Conservation (phyloP, 192 early-diverging fungal genomes). For the Phlyctochytrium planicorne region DNA sequence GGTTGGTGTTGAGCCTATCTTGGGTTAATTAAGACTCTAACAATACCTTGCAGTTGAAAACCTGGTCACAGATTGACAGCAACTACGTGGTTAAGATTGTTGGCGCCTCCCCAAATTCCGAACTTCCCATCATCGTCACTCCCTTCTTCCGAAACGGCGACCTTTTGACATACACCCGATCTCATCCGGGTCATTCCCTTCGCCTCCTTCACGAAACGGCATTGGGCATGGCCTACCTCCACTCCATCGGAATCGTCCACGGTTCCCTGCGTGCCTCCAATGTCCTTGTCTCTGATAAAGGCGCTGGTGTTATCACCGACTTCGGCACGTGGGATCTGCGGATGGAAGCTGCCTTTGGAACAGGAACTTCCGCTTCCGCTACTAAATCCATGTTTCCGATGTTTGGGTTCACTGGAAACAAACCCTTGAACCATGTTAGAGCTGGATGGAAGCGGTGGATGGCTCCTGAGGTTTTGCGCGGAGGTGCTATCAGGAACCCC, state of each 20-base stretch:
- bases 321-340: conserved; percentile 26
- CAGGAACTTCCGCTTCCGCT: neutral
- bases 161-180: conserved; percentile 14
- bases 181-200: conserved; percentile 24
- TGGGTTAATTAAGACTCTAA: neutral
- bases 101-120: conserved; percentile 9
- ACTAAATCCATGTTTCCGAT: neutral
- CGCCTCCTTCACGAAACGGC: conserved; percentile 30
- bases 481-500: conserved; percentile 14
- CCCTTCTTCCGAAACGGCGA: conserved; percentile 28
- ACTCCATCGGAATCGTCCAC: conserved; percentile 27
- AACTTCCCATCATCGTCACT: conserved; percentile 13
- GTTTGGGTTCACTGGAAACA: neutral
- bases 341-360: conserved; percentile 7
- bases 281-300: conserved; percentile 30
- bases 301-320: conserved; percentile 21
- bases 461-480: conserved; percentile 24
- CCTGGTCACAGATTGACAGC: conserved; percentile 11
- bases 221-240: conserved; percentile 26
- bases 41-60: neutral
- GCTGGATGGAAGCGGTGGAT: conserved; percentile 24
- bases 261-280: conserved; percentile 25
- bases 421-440: conserved; percentile 9
- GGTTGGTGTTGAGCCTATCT: conserved; percentile 2
- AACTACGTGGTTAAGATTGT: conserved; percentile 5